Base-by-base conservation (phyloP, 2,329 filamentous ascomycete species). In the Microsporum canis region DNA sequence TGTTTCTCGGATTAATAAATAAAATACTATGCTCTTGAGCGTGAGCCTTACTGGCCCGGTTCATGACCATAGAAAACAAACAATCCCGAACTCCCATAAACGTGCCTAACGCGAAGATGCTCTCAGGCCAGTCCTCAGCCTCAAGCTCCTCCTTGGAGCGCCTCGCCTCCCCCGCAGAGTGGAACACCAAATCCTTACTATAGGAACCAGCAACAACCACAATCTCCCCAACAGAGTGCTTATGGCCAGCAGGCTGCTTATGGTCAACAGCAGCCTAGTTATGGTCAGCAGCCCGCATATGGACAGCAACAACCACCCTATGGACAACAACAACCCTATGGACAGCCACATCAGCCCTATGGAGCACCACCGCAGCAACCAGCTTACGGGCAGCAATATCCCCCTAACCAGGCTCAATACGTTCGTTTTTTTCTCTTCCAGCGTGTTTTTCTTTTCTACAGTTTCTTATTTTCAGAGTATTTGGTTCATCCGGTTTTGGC, bases 161-260 rank as follows among this genome's bases (percentile, higher is more conserved):
- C 71, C 75, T 47, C 75, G 75, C 61, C 70, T 73, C 60, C 65
- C 73, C 57, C 75, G 73, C 60, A 71, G 72, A 59, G 57, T 49
- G 39, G 39, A 49, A 49, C 57, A 14, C 57, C 36, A 17, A 59
- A 27, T 49, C 69, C 69, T 12, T 69, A 71, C 43, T 67, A 69
- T 43, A 65, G 62, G 39, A 60, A 58, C 17, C 56, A 61, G 38
- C 59, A 57, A 41, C 64, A 66, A 43, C 69, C 67, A 36, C 69
- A 66, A 36, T 43, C 39, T 23, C 39, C 39, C 39, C 68, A 75
- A 62, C 73, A 75, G 12, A 51, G 10, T 51, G 23, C 45, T 23
- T 73, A 76, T 49, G 75, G 75, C 29, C 73, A 76, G 51, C 75
- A 74, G 65, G 74, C 66, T 38, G 60, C 65, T 38, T 72, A 70